phyloP scores from a whole-genome alignment of 257 asterid genomes.

The Solanum okadae region DNA sequence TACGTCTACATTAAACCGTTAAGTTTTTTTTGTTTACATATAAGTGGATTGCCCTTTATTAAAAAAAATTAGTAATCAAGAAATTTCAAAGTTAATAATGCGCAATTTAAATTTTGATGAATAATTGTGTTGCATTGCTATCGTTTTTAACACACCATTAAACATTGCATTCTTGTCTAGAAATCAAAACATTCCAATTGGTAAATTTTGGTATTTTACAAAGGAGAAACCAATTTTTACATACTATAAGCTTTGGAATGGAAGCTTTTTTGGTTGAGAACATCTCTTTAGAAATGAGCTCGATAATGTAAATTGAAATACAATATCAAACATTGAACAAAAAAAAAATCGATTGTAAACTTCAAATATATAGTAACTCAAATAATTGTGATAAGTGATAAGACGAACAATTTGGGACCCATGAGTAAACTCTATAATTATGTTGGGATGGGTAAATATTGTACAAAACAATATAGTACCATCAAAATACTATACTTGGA shows the following conservation, averaged over 20 bases:
- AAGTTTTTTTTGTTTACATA: not conserved
- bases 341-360: not conserved
- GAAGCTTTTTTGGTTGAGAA: too few relatives aligned
- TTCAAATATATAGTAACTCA: not conserved
- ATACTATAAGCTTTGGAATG: too few relatives aligned
- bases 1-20: not conserved
- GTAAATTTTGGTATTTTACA: not conserved
- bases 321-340: too few relatives aligned
- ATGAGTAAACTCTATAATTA: constrained; percentile 11
- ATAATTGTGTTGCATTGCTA: not conserved
- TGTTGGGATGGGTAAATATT: constrained; percentile 19
- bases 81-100: not conserved
- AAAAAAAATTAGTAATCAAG: not conserved
- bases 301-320: not conserved
- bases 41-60: not conserved
- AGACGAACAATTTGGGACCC: constrained; percentile 12
- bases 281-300: too few relatives aligned
- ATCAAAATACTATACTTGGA: not conserved
- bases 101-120: not conserved
- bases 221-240: not conserved
- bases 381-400: constrained; percentile 23
- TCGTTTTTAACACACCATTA: not conserved
- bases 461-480: not conserved
- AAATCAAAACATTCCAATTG: not conserved
- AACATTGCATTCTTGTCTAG: not conserved